A percentile compares a stretch with the other conserved stretches of the same genome.
These are phyloP conservation scores for Pyricularia sp. DNA, from an alignment of 2,329 filamentous ascomycete genomes.

Conservation along the genomic window DNA sequence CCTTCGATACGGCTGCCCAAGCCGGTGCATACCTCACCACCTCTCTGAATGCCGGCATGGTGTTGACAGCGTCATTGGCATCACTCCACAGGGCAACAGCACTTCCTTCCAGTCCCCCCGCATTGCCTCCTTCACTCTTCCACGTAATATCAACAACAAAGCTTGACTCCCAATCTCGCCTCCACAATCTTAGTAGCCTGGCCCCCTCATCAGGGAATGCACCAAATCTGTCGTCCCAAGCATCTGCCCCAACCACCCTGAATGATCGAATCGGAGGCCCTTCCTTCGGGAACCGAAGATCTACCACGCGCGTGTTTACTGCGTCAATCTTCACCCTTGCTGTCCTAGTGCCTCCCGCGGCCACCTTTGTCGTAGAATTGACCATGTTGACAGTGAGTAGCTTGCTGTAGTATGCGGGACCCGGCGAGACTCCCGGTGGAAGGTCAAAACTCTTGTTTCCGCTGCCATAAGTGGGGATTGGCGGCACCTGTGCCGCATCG, in stretches of 20 bases:
- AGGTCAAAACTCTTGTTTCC: slow-evolving; percentile 6
- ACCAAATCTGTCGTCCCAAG: slow-evolving; percentile 52
- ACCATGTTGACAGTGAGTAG: slow-evolving; percentile 46
- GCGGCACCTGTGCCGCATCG: slow-evolving; percentile 44
- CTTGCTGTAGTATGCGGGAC: slow-evolving; percentile 29
- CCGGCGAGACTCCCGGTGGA: slow-evolving; percentile 6
- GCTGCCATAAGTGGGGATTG: slow-evolving; percentile 43
- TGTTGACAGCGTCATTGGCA: slow-evolving; percentile 50
- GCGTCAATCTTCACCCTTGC: slow-evolving; percentile 57
- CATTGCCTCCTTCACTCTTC: slow-evolving; percentile 22
- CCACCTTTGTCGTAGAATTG: slow-evolving; percentile 33
- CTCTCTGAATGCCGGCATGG: slow-evolving; percentile 77
- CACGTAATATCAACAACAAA: slow-evolving; percentile 69
- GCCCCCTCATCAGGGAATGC: slow-evolving; percentile 44
- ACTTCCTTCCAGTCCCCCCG: slow-evolving; percentile 39
- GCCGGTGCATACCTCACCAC: slow-evolving; percentile 59
- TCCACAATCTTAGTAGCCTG: slow-evolving; percentile 54
- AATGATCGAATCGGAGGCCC: slow-evolving; percentile 37
- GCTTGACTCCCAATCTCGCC: slow-evolving; percentile 60
- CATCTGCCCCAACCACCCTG: slow-evolving; percentile 48
- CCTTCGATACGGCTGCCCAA: slow-evolving; percentile 70
- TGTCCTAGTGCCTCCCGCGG: slow-evolving; percentile 12
- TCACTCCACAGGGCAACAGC: slow-evolving; percentile 83
- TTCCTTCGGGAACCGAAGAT: slow-evolving; percentile 50
- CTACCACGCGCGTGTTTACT: slow-evolving; percentile 66